Conservation (phyloP, 768 basidiomycete genomes). For the Tephrocybe rancida region DNA sequence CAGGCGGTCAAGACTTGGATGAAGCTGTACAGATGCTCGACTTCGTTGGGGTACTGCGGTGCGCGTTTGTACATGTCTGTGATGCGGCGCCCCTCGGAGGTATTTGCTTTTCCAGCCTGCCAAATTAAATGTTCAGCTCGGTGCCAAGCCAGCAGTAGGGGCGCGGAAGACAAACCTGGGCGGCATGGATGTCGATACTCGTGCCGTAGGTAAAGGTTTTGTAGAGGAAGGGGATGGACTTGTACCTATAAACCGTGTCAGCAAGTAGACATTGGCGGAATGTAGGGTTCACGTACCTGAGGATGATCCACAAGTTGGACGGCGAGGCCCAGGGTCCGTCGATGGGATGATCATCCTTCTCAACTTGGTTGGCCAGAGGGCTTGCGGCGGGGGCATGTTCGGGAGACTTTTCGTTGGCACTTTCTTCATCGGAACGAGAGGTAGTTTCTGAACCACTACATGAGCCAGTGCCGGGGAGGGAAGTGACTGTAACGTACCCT, state of each 20-base stretch:
- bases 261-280: background rate
- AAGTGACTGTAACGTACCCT: background rate
- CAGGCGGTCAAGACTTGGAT: slow-evolving; percentile 32
- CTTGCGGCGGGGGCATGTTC: slow-evolving; percentile 1
- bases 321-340: slow-evolving; percentile 29
- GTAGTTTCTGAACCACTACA: background rate
- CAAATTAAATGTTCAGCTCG: background rate
- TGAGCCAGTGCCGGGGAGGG: background rate
- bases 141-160: background rate
- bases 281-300: slow-evolving; percentile 6
- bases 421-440: slow-evolving; percentile 16
- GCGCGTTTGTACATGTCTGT: slow-evolving; percentile 23
- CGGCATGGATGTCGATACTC: slow-evolving; percentile 24
- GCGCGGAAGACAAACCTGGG: slow-evolving; percentile 13
- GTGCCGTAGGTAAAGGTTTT: slow-evolving; percentile 24
- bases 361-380: slow-evolving; percentile 14
- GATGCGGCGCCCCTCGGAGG: slow-evolving; percentile 17
- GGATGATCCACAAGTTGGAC: slow-evolving; percentile 27
- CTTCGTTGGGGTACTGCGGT: slow-evolving; percentile 27
- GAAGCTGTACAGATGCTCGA: slow-evolving; percentile 32
- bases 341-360: slow-evolving; percentile 22
- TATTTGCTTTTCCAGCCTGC: slow-evolving; percentile 14
- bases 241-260: slow-evolving; percentile 16
- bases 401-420: slow-evolving; percentile 17
- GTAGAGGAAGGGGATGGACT: slow-evolving; percentile 22